These are phyloP conservation scores for Aspergillus awamori DNA, from an alignment of 2,329 filamentous ascomycete genomes.

Conservation along the genomic window DNA sequence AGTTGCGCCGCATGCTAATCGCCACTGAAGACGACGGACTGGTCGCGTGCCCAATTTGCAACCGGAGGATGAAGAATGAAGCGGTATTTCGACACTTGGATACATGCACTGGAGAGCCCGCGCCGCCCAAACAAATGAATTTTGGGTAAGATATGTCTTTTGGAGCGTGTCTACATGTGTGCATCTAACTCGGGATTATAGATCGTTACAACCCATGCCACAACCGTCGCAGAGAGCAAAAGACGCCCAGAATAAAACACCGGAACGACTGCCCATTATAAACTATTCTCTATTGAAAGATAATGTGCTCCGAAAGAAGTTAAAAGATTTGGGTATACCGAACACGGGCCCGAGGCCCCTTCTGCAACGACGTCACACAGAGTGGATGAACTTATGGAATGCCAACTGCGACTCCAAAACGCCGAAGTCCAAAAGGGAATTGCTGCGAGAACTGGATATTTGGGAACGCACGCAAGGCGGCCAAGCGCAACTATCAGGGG, in stretches of 20 bases:
- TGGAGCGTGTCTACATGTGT: neutral
- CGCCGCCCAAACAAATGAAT: constrained; percentile 21
- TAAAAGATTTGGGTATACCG: constrained; percentile 78
- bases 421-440: constrained; percentile 69
- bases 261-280: constrained; percentile 73
- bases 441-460: constrained; percentile 76
- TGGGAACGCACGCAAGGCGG: constrained; percentile 87
- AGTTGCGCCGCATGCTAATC: neutral
- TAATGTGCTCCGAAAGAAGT: constrained; percentile 73
- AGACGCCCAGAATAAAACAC: constrained; percentile 38
- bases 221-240: constrained; percentile 20
- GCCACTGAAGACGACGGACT: constrained; percentile 67
- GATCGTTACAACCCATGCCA: constrained; percentile 26
- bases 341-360: constrained; percentile 67
- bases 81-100: constrained; percentile 82
- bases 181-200: constrained; percentile 25
- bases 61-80: constrained; percentile 74
- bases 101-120: constrained; percentile 52
- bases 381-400: constrained; percentile 96
- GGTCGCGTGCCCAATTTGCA: constrained; percentile 82
- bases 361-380: constrained; percentile 78
- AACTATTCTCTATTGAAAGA: constrained; percentile 91
- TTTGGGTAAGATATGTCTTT: constrained; percentile 32
- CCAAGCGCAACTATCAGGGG: constrained; percentile 43
- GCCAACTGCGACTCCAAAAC: constrained; percentile 86